Evolutionary conservation across 257 asterid genomes (phyloP).

Genomic region (Petunia secreta): DNA sequence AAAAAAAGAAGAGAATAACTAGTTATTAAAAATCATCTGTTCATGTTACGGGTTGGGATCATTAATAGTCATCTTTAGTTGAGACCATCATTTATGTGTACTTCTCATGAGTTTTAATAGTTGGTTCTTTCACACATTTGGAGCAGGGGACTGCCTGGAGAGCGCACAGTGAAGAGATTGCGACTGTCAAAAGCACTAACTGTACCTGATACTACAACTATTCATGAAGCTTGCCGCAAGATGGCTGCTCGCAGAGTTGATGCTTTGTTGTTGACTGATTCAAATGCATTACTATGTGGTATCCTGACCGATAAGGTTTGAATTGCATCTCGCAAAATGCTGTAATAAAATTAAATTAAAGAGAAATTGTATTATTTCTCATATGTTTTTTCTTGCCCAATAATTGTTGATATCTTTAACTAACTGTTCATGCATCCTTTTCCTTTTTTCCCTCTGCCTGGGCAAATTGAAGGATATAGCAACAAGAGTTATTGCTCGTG

Average conservation of each 20-base stretch:
- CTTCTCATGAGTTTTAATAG: background rate
- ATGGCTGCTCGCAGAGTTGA: slow-evolving; percentile 94
- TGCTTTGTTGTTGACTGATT: slow-evolving; percentile 91
- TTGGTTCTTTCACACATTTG: slow-evolving; percentile 18
- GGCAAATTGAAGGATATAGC: slow-evolving; percentile 70
- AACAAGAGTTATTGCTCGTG: slow-evolving; percentile 83
- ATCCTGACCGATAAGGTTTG: slow-evolving; percentile 92
- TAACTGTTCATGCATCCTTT: slow-evolving; percentile 14
- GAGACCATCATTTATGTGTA: background rate
- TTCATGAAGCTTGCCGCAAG: slow-evolving; percentile 82
- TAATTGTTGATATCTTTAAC: background rate
- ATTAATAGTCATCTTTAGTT: background rate
- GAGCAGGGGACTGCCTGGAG: slow-evolving; percentile 82
- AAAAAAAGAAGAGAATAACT: too few species aligned
- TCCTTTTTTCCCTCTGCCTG: slow-evolving; percentile 21
- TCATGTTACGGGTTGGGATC: background rate
- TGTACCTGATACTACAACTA: slow-evolving; percentile 77
- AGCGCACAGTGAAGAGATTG: slow-evolving; percentile 90
- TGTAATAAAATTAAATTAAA: background rate
- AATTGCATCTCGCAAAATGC: slow-evolving; percentile 20
- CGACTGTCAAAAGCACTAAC: slow-evolving; percentile 90
- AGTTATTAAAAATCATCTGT: background rate
- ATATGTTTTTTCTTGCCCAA: background rate
- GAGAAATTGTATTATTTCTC: background rate
- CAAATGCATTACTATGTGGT: slow-evolving; percentile 91